phyloP scores from a whole-genome alignment of 441 rosid species.

The Populus hybrid region DNA sequence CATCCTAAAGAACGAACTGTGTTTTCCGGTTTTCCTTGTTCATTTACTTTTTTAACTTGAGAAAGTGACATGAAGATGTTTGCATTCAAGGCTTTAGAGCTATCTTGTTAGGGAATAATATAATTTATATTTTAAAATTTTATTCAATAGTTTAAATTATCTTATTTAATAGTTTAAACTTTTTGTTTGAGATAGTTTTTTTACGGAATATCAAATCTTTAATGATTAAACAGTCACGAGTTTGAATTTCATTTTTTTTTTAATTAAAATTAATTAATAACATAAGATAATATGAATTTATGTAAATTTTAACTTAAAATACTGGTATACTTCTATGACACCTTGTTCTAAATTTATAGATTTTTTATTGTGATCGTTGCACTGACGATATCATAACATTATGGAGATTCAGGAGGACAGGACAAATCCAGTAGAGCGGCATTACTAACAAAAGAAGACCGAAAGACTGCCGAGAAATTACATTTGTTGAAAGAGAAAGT shows the following conservation, averaged over 20 bases:
- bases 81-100: neutral
- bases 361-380: neutral
- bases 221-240: too few species aligned
- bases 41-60: too few species aligned
- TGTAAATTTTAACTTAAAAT: too few species aligned
- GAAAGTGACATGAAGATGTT: neutral
- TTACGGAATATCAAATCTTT: too few species aligned
- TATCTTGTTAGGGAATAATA: neutral
- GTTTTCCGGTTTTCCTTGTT: neutral
- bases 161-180: too few species aligned
- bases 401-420: constrained; percentile 24
- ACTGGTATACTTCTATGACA: too few species aligned
- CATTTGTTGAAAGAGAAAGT: constrained; percentile 38
- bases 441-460: constrained; percentile 22
- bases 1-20: neutral
- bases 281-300: too few species aligned
- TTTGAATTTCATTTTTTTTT: too few species aligned
- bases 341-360: neutral
- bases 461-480: constrained; percentile 29
- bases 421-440: constrained; percentile 17
- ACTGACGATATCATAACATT: constrained; percentile 9
- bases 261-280: too few species aligned
- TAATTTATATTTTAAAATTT: too few species aligned
- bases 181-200: neutral
- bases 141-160: too few species aligned